Evolutionary conservation across 192 early-diverging fungal species (phyloP), one percentile per base, ranked within the genome.

Genomic region (Geranomyces variabilis): DNA sequence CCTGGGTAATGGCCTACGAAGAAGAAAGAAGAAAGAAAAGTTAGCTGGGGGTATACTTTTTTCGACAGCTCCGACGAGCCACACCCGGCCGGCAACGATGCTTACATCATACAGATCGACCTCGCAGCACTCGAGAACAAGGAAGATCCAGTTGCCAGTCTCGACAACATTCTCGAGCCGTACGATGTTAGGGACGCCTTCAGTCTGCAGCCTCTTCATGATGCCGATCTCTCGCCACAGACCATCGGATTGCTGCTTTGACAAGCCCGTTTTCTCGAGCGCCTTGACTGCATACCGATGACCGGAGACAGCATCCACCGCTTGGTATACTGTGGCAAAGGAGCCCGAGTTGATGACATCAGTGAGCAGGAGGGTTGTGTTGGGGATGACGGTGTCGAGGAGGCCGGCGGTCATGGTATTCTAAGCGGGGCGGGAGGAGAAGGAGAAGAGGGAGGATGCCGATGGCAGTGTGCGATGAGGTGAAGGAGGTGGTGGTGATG

Each of bases 251-350:
- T 80, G 77, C 26, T 43, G 28, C 7, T 46, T 34, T 29, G 75
- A 66, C 31, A 84, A 59, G 21, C 79, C 77, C n/a, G 56, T 64
- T 63, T 82, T 82, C 36, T 70, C 74, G 0, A 84, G 77, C 26
- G 71, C 64, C 70, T 84, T 84, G 41, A 84, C 80, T 44, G 83
- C 83, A 26, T 70, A 74, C 5, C 19, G 21, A 28, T 49, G 46
- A 10, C 36, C 36, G 10, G 5, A 41, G 10, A 10, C 36, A 41
- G 36, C 36, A 28, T 65, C 70, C 34, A 75, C 69, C 41, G 78
- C 81, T 10, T 77, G 66, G 69, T 78, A 83, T 7, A 83, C 81
- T n/a, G 74, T 74, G 5, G 81, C 81, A 69, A 83, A 83, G 26
- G 79, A 81, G 12, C 81, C 81, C 10, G 78, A 79, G 48, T 77